Conservation (phyloP, 768 basidiomycete genomes). For the Suillus subaureus region DNA sequence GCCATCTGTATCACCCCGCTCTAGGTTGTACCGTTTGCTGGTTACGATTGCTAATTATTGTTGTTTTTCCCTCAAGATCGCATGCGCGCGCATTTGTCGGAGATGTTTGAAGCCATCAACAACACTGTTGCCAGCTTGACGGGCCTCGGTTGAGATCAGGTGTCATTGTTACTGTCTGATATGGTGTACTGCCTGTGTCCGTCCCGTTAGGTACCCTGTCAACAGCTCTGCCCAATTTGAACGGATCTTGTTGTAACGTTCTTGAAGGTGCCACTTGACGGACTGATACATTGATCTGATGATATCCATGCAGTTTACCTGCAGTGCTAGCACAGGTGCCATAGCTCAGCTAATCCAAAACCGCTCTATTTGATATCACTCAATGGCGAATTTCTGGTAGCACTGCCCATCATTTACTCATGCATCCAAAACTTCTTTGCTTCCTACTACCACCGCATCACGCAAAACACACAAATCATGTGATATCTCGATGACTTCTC, state of each 20-base stretch:
- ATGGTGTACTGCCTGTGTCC: neutral
- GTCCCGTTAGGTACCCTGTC: neutral
- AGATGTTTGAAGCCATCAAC: slow-evolving; percentile 29
- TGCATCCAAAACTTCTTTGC: neutral
- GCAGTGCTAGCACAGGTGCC: neutral
- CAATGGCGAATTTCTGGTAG: neutral
- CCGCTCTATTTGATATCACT: neutral
- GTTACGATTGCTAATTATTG: slow-evolving; percentile 18
- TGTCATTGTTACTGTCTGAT: neutral
- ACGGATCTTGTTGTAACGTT: neutral
- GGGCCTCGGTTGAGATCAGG: slow-evolving; percentile 1
- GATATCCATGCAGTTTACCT: neutral
- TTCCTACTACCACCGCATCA: neutral
- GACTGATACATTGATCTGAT: neutral
- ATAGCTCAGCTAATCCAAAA: neutral
- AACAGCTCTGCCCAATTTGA: neutral
- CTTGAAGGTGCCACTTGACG: neutral
- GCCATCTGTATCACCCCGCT: slow-evolving; percentile 5
- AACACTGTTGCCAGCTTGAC: slow-evolving; percentile 24
- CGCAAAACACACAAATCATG: neutral
- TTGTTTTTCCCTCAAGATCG: slow-evolving; percentile 21
- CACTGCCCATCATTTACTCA: neutral
- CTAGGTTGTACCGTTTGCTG: slow-evolving; percentile 10
- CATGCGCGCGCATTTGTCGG: slow-evolving; percentile 23
- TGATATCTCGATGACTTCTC: too few species aligned